A percentile compares a stretch with the other conserved stretches of the same genome.
Conservation (phyloP, 257 asterid genomes). For the Petrea volubilis region DNA sequence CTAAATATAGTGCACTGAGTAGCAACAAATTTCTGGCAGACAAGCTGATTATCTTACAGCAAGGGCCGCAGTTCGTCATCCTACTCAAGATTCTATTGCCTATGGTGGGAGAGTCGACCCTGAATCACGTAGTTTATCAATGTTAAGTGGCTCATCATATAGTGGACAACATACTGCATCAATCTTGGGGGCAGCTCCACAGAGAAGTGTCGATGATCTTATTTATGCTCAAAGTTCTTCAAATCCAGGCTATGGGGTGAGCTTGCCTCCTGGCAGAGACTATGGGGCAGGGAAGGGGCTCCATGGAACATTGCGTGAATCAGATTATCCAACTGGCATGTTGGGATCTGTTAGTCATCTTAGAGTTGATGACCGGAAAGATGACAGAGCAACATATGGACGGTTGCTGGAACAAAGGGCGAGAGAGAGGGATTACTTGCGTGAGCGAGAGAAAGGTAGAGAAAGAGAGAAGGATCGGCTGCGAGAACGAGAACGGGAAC, state of each 20-base stretch:
- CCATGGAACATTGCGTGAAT: constrained; percentile 55
- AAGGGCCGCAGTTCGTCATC: constrained; percentile 65
- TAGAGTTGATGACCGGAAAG: constrained; percentile 67
- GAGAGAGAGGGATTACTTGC: constrained; percentile 65
- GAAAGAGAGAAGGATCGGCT: constrained; percentile 74
- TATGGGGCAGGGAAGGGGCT: constrained; percentile 92
- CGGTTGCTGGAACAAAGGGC: constrained; percentile 78
- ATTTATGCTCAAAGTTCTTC: constrained; percentile 65
- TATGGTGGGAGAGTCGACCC: constrained; percentile 76
- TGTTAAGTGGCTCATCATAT: constrained; percentile 61
- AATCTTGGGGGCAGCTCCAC: constrained; percentile 92
- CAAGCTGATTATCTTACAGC: constrained; percentile 88
- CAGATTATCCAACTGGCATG: constrained; percentile 63
- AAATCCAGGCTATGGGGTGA: constrained; percentile 96
- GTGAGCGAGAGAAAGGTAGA: constrained; percentile 74
- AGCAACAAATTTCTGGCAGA: constrained; percentile 88
- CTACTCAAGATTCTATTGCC: constrained; percentile 71
- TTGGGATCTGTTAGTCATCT: constrained; percentile 56
- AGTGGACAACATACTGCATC: constrained; percentile 78
- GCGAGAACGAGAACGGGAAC: constrained; percentile 45
- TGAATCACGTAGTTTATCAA: constrained; percentile 62
- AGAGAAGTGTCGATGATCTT: constrained; percentile 64
- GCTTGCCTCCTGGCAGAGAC: constrained; percentile 99
- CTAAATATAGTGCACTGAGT: constrained; percentile 65
- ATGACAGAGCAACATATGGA: constrained; percentile 60